These are phyloP conservation scores for Actinidia chinensis DNA, from an alignment of 179 eudicot genomes.

Conservation along the genomic window DNA sequence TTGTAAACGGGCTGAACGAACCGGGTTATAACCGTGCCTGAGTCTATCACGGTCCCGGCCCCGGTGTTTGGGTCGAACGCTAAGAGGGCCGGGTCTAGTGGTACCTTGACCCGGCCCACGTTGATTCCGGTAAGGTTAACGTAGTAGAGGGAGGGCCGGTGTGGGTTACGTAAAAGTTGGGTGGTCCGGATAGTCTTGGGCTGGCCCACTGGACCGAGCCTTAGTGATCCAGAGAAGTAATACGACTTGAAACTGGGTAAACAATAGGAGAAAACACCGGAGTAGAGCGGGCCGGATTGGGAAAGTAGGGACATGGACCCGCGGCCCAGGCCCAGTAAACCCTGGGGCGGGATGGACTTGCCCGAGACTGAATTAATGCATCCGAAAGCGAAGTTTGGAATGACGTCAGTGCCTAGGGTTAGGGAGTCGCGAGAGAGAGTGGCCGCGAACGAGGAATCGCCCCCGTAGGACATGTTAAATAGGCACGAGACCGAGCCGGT, in stretches of 20 bases:
- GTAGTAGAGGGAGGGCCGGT: slow-evolving; percentile 77
- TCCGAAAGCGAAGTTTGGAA: slow-evolving; percentile 68
- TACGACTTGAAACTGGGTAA: slow-evolving; percentile 87
- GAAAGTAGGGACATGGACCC: slow-evolving; percentile 74
- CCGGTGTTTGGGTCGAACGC: slow-evolving; percentile 66
- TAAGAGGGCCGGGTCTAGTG: slow-evolving; percentile 52
- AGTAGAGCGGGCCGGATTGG: slow-evolving; percentile 61
- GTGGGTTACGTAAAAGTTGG: slow-evolving; percentile 70
- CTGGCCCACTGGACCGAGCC: slow-evolving; percentile 70
- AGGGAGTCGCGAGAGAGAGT: slow-evolving; percentile 64
- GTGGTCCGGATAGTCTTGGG: slow-evolving; percentile 64
- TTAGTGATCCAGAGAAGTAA: slow-evolving; percentile 89
- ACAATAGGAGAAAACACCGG: slow-evolving; percentile 80
- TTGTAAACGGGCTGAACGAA: slow-evolving; percentile 56
- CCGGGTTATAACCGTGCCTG: slow-evolving; percentile 83
- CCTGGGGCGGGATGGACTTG: slow-evolving; percentile 73
- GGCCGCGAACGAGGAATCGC: slow-evolving; percentile 69
- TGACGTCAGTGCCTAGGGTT: slow-evolving; percentile 39
- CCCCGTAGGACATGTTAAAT: slow-evolving; percentile 80
- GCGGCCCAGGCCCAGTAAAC: slow-evolving; percentile 82
- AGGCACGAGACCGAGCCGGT: slow-evolving; percentile 44
- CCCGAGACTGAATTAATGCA: slow-evolving; percentile 65
- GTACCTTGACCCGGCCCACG: slow-evolving; percentile 63
- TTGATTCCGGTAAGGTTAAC: slow-evolving; percentile 74
- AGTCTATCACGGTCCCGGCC: slow-evolving; percentile 76